phyloP scores from a whole-genome alignment of 208 protist species.

The Wallacemonas collosoma region DNA sequence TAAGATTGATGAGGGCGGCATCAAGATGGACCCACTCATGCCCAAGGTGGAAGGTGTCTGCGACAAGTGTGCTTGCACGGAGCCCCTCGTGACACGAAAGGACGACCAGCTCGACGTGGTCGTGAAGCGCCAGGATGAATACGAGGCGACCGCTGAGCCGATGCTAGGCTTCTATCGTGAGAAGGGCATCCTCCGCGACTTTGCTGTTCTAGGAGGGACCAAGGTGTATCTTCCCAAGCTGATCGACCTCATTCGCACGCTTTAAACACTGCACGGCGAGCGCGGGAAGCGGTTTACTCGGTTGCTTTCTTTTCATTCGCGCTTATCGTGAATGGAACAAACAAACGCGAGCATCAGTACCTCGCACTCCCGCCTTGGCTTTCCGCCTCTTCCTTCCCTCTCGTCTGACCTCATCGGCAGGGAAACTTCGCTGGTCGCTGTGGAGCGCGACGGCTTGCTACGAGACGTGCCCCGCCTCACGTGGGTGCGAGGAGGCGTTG shows the following conservation, averaged over 20 bases:
- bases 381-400: too few species aligned
- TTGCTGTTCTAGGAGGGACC: conserved; percentile 65
- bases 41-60: conserved; percentile 79
- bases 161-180: conserved; percentile 67
- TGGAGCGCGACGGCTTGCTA: too few species aligned
- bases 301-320: conserved; percentile 2
- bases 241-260: conserved; percentile 50
- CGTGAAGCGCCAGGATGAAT: conserved; percentile 56
- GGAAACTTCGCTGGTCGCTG: too few species aligned
- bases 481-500: too few species aligned
- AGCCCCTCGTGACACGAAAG: conserved; percentile 57
- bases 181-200: conserved; percentile 61
- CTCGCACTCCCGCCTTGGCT: too few species aligned
- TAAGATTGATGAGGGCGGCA: conserved; percentile 67
- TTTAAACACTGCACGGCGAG: not conserved
- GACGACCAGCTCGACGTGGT: conserved; percentile 73
- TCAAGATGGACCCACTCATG: conserved; percentile 80
- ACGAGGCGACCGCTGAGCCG: conserved; percentile 55
- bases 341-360: too few species aligned
- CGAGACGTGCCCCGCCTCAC: too few species aligned
- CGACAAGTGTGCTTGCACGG: conserved; percentile 71
- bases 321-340: not conserved
- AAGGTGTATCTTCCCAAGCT: conserved; percentile 75
- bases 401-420: too few species aligned
- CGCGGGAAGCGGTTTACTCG: not conserved